Base-by-base conservation (phyloP, 2,329 filamentous ascomycete species). In the Exophiala sideris region DNA sequence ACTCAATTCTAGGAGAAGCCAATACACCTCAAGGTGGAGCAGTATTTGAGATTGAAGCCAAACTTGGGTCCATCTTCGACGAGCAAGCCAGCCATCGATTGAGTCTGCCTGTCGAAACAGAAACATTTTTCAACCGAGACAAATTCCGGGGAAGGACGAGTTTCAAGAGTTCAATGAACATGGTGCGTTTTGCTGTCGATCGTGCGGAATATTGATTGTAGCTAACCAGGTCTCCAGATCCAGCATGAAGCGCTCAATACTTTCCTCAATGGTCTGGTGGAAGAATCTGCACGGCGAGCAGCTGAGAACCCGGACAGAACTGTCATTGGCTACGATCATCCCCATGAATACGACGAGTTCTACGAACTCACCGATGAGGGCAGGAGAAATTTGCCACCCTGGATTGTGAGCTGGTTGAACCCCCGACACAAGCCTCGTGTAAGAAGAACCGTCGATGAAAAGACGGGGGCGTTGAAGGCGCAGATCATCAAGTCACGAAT, bases 401-500 rank as follows among this genome's bases (percentile, higher is more conserved):
- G 83, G 32, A 77, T 91, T 54, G 76, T 82, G 38, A 76, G 79
- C 21, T 78, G 83, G n/a, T 71, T 87, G 39, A 76, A 82, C 58
- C 74, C 78, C 33, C 76, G 82, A 51, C 78, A 84, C 62, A 76
- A 74, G 57, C 73, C 84, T 59, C 85, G 83, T 63, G 81, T 91
- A 6, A 85, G 91, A n/a, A 52, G 59, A n/a, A 63, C 61, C 20
- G 51, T 58, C 36, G 87, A 95, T 67, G 84, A 87, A 66, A 86
- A 86, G 65, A 88, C 83, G 0, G 79, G 80, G 21, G 77, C 85
- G 54, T 74, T 91, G 2, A 72, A 92, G 9, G 86, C 85, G 55
- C 91, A 89, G 69, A 96, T 99, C 64, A 84, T 99, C 71, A 99
- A 99, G 75, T 84, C 86, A 21, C 84, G 91, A n/a, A 79, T 97